A percentile compares a stretch with the other conserved stretches of the same genome.
These are phyloP conservation scores for Cucurbita ficifolia DNA, from an alignment of 306 rosid genomes.

Conservation along the genomic window DNA sequence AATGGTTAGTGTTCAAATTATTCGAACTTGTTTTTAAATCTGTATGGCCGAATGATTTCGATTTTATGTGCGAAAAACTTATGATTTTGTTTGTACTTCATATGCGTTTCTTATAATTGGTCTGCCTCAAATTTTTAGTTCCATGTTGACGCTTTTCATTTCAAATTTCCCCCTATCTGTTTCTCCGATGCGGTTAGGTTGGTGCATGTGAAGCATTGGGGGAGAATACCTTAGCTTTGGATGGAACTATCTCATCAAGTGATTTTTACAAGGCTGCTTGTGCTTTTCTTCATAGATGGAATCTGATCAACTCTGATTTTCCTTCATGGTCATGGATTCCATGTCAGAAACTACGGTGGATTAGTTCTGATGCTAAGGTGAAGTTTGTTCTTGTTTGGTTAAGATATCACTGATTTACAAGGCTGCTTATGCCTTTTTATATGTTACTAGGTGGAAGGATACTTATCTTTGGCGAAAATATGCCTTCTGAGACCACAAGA, in stretches of 20 bases:
- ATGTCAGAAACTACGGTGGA: constrained; percentile 19
- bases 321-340: constrained; percentile 69
- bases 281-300: constrained; percentile 46
- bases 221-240: constrained; percentile 20
- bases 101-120: neutral
- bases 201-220: neutral
- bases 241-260: constrained; percentile 39
- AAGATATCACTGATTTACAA: neutral
- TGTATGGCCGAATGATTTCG: neutral
- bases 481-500: constrained; percentile 22
- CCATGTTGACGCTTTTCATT: neutral
- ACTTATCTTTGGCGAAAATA: constrained; percentile 48
- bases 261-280: constrained; percentile 43
- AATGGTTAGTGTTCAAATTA: neutral
- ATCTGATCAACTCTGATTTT: constrained; percentile 19
- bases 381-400: neutral
- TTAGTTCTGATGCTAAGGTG: constrained; percentile 24
- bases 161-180: neutral
- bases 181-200: neutral
- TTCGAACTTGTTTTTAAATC: neutral
- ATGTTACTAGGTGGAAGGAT: constrained; percentile 34
- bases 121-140: neutral
- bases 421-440: neutral
- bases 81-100: neutral
- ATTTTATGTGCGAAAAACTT: neutral